phyloP scores from a whole-genome alignment of 1,284 basidiomycete genomes.

The Cryptococcus deneoformans region DNA sequence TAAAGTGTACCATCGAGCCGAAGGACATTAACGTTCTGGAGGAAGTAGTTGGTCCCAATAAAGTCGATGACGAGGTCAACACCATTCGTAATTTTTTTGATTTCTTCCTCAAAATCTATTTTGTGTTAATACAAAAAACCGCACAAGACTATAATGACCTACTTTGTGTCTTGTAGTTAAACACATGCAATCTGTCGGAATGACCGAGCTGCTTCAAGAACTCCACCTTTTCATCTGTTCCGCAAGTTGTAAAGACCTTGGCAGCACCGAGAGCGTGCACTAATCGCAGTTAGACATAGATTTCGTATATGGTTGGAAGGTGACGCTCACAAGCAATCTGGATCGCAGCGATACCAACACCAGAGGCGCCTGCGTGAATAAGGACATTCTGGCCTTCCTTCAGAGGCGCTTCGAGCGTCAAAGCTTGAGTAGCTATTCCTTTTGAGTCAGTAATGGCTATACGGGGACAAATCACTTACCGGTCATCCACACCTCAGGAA shows the following conservation, averaged over 20 bases:
- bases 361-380: slow-evolving; percentile 85
- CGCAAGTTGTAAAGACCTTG: slow-evolving; percentile 79
- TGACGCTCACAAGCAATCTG: slow-evolving; percentile 71
- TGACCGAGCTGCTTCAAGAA: slow-evolving; percentile 60
- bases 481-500: slow-evolving; percentile 84
- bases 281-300: neutral
- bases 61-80: slow-evolving; percentile 82
- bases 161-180: slow-evolving; percentile 81
- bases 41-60: slow-evolving; percentile 63
- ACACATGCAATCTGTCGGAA: slow-evolving; percentile 63
- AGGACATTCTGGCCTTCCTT: slow-evolving; percentile 72
- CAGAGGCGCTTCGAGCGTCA: slow-evolving; percentile 67
- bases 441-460: neutral
- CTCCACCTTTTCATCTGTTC: slow-evolving; percentile 76
- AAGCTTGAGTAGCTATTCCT: slow-evolving; percentile 60
- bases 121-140: neutral
- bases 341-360: slow-evolving; percentile 86
- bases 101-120: slow-evolving; percentile 52
- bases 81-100: slow-evolving; percentile 45
- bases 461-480: slow-evolving; percentile 52
- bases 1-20: slow-evolving; percentile 73
- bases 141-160: slow-evolving; percentile 44
- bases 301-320: neutral
- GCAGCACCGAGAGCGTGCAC: slow-evolving; percentile 46
- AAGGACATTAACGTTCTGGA: slow-evolving; percentile 73